A percentile compares a stretch with the other conserved stretches of the same genome.
Conservation (phyloP, 2,329 filamentous ascomycete species). For the Aspergillus sclerotialis region DNA sequence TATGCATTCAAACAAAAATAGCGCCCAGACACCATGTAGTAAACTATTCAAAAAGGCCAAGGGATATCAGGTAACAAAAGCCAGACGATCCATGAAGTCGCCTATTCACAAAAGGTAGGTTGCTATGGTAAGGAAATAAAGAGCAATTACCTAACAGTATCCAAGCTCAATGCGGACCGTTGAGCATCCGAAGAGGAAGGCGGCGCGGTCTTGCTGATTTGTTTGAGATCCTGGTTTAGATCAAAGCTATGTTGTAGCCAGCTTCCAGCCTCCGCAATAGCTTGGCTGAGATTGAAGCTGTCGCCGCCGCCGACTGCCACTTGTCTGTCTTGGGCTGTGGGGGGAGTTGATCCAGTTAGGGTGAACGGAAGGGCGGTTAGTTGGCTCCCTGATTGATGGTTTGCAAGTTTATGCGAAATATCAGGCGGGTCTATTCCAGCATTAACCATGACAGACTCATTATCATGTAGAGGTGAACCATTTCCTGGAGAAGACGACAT, state of each 20-base stretch:
- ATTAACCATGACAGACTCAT: background rate
- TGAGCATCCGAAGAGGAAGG: conserved; percentile 7
- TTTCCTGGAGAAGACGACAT: conserved; percentile 4
- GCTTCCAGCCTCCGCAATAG: conserved; percentile 39
- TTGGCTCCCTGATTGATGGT: conserved; percentile 6
- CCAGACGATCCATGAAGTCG: background rate
- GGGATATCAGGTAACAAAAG: background rate
- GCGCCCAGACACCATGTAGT: too few species aligned
- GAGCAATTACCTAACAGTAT: conserved; percentile 5
- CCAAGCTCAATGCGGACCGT: conserved; percentile 8
- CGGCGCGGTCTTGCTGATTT: conserved; percentile 8
- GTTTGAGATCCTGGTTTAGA: conserved; percentile 27
- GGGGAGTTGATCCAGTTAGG: conserved; percentile 24
- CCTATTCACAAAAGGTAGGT: background rate
- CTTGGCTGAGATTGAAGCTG: conserved; percentile 37
- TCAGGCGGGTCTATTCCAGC: background rate
- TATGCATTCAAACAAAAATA: too few species aligned
- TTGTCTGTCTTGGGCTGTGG: conserved; percentile 30
- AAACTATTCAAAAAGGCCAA: background rate
- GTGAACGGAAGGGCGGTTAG: conserved; percentile 21
- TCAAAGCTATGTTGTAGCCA: conserved; percentile 40
- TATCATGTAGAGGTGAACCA: background rate
- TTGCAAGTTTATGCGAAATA: conserved; percentile 1
- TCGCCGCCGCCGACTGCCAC: conserved; percentile 20
- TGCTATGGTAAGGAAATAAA: too few species aligned